Percentiles rank a stretch among this genome's conserved stretches.
phyloP scores from a whole-genome alignment of 129 eudicot genomes.

The Ambrosia trifida region DNA sequence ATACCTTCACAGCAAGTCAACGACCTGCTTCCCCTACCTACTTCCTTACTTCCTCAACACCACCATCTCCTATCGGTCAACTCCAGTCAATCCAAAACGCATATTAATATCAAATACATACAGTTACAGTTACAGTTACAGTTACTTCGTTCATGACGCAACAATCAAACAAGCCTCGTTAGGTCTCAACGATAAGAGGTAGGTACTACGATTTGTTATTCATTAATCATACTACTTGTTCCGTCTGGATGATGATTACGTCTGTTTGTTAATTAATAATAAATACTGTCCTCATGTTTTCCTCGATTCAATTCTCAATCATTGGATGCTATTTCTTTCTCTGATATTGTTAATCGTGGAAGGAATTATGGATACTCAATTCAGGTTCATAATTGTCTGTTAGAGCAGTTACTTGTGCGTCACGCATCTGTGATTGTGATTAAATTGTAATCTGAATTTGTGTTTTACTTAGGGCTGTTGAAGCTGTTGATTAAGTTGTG shows the following conservation, averaged over 20 bases:
- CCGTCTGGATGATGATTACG: not conserved
- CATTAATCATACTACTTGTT: not conserved
- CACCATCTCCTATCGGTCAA: conserved; percentile 25
- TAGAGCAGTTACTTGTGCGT: conserved; percentile 6
- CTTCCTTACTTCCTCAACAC: conserved; percentile 8
- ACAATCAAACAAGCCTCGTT: conserved; percentile 7
- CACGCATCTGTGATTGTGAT: conserved; percentile 4
- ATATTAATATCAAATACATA: not conserved
- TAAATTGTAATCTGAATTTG: conserved; percentile 1
- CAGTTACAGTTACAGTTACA: conserved; percentile 8
- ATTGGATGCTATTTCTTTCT: not conserved
- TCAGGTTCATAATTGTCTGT: not conserved
- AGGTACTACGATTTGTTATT: conserved; percentile 15
- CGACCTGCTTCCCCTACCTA: conserved; percentile 12
- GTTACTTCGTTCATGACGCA: not conserved
- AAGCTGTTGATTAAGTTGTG: not conserved
- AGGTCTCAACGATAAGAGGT: conserved; percentile 1
- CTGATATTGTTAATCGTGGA: not conserved
- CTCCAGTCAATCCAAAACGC: not conserved
- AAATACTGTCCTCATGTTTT: not conserved
- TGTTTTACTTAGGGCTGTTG: not conserved
- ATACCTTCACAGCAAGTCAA: conserved; percentile 26
- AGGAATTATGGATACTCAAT: not conserved
- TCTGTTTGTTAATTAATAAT: not conserved
- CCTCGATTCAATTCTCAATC: not conserved